phyloP scores from a whole-genome alignment of 2,329 filamentous ascomycete species.

The Pestalotiopsis sp. region DNA sequence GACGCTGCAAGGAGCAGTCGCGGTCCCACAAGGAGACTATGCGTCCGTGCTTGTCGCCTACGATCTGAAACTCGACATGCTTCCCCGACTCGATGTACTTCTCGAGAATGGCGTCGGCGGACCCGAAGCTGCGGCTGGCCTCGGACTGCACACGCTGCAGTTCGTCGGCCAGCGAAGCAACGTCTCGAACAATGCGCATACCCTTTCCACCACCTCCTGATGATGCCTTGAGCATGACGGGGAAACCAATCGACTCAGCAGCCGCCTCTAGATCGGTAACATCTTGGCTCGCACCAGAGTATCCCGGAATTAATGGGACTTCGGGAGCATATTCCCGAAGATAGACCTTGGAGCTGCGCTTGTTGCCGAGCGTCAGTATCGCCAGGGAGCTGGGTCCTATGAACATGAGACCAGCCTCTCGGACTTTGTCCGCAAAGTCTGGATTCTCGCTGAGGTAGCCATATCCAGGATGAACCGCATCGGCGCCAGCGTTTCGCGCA shows the following conservation, averaged over 20 bases:
- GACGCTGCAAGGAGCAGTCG: conserved; percentile 47
- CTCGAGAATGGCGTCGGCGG: conserved; percentile 37
- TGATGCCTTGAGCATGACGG: conserved; percentile 44
- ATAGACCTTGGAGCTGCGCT: conserved; percentile 58
- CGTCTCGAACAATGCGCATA: conserved; percentile 32
- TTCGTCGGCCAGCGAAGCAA: conserved; percentile 15
- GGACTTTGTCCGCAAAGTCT: conserved; percentile 67
- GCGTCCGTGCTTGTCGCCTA: conserved; percentile 41
- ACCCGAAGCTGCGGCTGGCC: conserved; percentile 37
- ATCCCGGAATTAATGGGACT: conserved; percentile 73
- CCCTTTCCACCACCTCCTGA: conserved; percentile 45
- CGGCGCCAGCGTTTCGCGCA: conserved; percentile 64
- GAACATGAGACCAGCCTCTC: conserved; percentile 68
- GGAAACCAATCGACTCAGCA: conserved; percentile 28
- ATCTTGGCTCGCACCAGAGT: conserved; percentile 66
- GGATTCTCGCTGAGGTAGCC: conserved; percentile 72
- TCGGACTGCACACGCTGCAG: conserved; percentile 34
- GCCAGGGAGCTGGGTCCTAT: conserved; percentile 61
- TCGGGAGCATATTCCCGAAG: conserved; percentile 66
- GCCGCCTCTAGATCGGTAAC: conserved; percentile 25
- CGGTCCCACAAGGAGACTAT: conserved; percentile 40
- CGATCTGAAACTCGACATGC: conserved; percentile 48
- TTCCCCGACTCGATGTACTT: conserved; percentile 37
- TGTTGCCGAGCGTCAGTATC: conserved; percentile 31
- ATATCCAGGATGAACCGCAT: conserved; percentile 74